Conservation (phyloP, 2,329 filamentous ascomycete genomes). For the Zarea fungicola region DNA sequence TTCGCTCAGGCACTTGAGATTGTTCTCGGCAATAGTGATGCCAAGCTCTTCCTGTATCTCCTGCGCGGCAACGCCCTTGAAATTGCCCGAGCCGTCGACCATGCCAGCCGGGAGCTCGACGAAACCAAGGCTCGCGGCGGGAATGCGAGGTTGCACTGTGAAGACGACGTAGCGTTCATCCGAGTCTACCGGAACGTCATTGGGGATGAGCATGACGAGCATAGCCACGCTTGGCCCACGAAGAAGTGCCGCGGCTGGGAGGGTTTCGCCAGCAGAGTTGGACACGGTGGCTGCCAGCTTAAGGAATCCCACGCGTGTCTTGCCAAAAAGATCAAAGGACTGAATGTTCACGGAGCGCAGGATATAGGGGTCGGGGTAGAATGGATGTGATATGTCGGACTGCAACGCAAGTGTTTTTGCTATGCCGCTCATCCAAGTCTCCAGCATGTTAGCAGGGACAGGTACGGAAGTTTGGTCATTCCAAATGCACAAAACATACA, state of each 20-base stretch:
- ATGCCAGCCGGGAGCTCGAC: slow-evolving; percentile 55
- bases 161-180: slow-evolving; percentile 52
- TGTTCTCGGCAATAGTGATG: slow-evolving; percentile 42
- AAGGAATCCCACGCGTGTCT: slow-evolving; percentile 47
- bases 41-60: slow-evolving; percentile 59
- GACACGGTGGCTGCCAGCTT: slow-evolving; percentile 46
- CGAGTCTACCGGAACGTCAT: slow-evolving; percentile 33
- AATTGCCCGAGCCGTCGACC: slow-evolving; percentile 49
- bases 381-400: slow-evolving; percentile 39
- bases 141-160: slow-evolving; percentile 54
- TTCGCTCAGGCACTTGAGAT: slow-evolving; percentile 48
- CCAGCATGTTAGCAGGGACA: neutral
- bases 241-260: slow-evolving; percentile 52
- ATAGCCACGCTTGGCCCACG: slow-evolving; percentile 57
- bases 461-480: too few species aligned
- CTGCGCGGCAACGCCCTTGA: slow-evolving; percentile 52
- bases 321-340: slow-evolving; percentile 48
- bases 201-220: slow-evolving; percentile 51
- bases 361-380: slow-evolving; percentile 48
- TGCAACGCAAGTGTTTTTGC: slow-evolving; percentile 43
- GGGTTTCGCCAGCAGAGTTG: slow-evolving; percentile 41
- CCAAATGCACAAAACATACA: too few species aligned
- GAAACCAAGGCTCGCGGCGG: slow-evolving; percentile 50
- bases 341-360: slow-evolving; percentile 49
- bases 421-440: slow-evolving; percentile 48